Percentiles rank a stretch among this genome's conserved stretches.
phyloP scores from a whole-genome alignment of 495 filamentous ascomycete species.

The Neurospora tetrasperma region DNA sequence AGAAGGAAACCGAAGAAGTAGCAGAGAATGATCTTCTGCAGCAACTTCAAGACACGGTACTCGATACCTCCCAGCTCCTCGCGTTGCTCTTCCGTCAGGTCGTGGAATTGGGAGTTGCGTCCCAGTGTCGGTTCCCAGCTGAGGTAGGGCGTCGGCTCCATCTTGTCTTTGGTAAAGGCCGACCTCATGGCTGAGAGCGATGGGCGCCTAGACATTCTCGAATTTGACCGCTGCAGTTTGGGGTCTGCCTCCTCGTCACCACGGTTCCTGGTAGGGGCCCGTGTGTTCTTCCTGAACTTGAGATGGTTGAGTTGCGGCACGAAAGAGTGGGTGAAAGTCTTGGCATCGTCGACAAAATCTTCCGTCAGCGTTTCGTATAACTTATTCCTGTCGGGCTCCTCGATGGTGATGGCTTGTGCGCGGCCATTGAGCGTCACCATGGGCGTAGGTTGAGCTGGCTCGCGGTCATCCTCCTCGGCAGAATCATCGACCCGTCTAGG shows the following conservation, averaged over 20 bases:
- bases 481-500: slow-evolving; percentile 46
- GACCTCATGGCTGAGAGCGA: slow-evolving; percentile 23
- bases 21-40: slow-evolving; percentile 61
- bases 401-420: slow-evolving; percentile 52
- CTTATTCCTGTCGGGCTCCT: slow-evolving; percentile 42
- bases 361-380: slow-evolving; percentile 18
- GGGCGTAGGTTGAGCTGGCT: background rate
- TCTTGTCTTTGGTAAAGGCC: slow-evolving; percentile 35
- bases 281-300: slow-evolving; percentile 22
- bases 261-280: slow-evolving; percentile 9
- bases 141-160: slow-evolving; percentile 66
- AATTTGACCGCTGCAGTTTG: slow-evolving; percentile 2
- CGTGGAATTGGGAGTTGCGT: slow-evolving; percentile 83
- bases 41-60: slow-evolving; percentile 79
- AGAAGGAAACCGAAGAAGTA: slow-evolving; percentile 72
- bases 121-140: slow-evolving; percentile 89
- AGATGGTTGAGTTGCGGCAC: slow-evolving; percentile 13
- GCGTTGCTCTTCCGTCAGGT: slow-evolving; percentile 77
- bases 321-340: slow-evolving; percentile 22
- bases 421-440: slow-evolving; percentile 21
- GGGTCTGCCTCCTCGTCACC: slow-evolving; percentile 6
- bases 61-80: slow-evolving; percentile 93
- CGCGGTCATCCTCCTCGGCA: slow-evolving; percentile 14
- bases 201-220: slow-evolving; percentile 16
- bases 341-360: slow-evolving; percentile 26